Evolutionary conservation across 2,329 filamentous ascomycete species (phyloP).

Genomic region (Aspergillus sp.): DNA sequence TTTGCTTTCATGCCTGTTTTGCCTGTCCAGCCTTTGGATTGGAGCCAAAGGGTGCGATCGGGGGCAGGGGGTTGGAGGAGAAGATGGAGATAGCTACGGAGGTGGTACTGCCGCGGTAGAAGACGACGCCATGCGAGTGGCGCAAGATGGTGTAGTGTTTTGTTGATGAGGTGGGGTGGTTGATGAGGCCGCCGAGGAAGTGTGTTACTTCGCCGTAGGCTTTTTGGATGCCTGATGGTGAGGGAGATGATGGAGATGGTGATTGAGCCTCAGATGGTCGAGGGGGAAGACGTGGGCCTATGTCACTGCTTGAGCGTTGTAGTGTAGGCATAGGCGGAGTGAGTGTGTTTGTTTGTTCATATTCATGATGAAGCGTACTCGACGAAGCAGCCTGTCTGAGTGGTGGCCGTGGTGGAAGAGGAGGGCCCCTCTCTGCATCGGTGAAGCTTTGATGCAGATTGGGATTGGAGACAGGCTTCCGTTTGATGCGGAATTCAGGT

Average conservation of each 20-base stretch:
- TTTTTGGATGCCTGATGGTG: conserved; percentile 23
- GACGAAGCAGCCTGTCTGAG: not conserved
- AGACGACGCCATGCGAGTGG: conserved; percentile 60
- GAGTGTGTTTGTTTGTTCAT: not conserved
- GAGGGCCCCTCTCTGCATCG: not conserved
- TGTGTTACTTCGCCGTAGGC: conserved; percentile 54
- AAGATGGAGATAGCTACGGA: conserved; percentile 63
- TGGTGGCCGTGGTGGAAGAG: not conserved
- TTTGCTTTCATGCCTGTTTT: conserved; percentile 65
- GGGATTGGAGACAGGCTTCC: conserved; percentile 2
- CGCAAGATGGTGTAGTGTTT: conserved; percentile 64
- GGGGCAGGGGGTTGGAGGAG: conserved; percentile 52
- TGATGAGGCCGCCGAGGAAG: conserved; percentile 61
- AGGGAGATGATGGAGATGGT: not conserved
- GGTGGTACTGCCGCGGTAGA: conserved; percentile 62
- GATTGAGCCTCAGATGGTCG: too few relatives aligned
- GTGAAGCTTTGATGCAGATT: not conserved
- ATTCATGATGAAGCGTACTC: not conserved
- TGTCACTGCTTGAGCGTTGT: not conserved
- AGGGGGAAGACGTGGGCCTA: too few relatives aligned
- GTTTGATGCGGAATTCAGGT: conserved; percentile 1
- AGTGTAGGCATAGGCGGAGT: not conserved
- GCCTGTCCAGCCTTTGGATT: conserved; percentile 64
- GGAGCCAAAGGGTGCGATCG: conserved; percentile 61
- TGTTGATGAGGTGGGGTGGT: conserved; percentile 60